These are phyloP conservation scores for Sextonia rubra DNA, from an alignment of 164 flowering plant genomes.

Conservation along the genomic window DNA sequence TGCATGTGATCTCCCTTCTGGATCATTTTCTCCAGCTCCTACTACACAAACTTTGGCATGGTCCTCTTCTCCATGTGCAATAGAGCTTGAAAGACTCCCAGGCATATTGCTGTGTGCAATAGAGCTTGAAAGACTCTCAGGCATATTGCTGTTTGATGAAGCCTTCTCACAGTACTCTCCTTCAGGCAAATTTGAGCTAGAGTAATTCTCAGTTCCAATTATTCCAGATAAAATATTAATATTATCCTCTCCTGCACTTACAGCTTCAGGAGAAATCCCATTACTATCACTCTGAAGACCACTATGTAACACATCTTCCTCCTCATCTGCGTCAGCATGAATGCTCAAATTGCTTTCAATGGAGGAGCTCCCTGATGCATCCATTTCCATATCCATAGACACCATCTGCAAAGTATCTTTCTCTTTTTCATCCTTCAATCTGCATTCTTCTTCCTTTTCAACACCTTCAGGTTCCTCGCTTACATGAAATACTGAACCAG, in stretches of 20 bases:
- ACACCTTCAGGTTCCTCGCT: slow-evolving; percentile 19
- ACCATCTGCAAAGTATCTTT: slow-evolving; percentile 20
- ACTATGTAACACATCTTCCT: slow-evolving; percentile 22
- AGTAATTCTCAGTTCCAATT: slow-evolving; percentile 20
- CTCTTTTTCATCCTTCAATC: slow-evolving; percentile 15
- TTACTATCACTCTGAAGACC: background rate
- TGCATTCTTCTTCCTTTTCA: slow-evolving; percentile 29
- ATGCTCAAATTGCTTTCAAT: background rate
- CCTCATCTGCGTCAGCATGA: slow-evolving; percentile 16
- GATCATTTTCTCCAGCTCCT: slow-evolving; percentile 6
- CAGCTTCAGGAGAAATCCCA: slow-evolving; percentile 2
- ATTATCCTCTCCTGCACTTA: background rate
- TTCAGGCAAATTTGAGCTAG: slow-evolving; percentile 20
- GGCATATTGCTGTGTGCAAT: slow-evolving; percentile 22
- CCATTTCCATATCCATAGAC: slow-evolving; percentile 15
- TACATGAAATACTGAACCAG: slow-evolving; percentile 16
- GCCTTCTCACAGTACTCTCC: slow-evolving; percentile 22
- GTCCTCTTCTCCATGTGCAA: slow-evolving; percentile 39
- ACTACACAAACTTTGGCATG: slow-evolving; percentile 2
- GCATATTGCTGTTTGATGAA: slow-evolving; percentile 21
- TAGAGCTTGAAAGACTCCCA: slow-evolving; percentile 17
- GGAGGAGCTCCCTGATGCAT: slow-evolving; percentile 10
- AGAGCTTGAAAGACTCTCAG: slow-evolving; percentile 20
- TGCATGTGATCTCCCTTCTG: background rate
- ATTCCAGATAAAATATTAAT: slow-evolving; percentile 7